These are phyloP conservation scores for Lasiodiplodia theobromae DNA, from an alignment of 2,329 filamentous ascomycete genomes.

Conservation along the genomic window DNA sequence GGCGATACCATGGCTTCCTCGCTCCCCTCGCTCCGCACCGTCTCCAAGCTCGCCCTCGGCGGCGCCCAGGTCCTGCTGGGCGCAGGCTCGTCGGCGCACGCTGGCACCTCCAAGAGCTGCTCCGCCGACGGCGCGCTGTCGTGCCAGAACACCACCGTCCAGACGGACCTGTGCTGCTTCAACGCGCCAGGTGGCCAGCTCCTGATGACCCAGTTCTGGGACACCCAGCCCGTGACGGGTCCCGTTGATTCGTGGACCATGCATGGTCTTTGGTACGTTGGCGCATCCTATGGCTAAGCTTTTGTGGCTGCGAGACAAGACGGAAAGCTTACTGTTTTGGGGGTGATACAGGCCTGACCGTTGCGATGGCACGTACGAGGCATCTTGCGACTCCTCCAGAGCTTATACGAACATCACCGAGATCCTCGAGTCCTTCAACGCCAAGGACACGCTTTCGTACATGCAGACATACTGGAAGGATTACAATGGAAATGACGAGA, in stretches of 20 bases:
- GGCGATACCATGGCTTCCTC: conserved; percentile 37
- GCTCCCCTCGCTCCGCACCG: conserved; percentile 45
- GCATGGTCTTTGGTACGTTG: conserved; percentile 68
- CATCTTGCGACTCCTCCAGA: conserved; percentile 68
- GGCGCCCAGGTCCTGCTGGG: conserved; percentile 44
- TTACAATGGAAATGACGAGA: conserved; percentile 66
- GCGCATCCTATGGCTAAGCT: conserved; percentile 2
- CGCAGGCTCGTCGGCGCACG: conserved; percentile 39
- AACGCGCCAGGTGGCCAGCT: conserved; percentile 75
- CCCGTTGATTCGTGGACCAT: conserved; percentile 65
- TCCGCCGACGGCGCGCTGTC: conserved; percentile 58
- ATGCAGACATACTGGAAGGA: conserved; percentile 79
- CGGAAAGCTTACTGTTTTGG: conserved; percentile 5
- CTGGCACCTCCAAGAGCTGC: conserved; percentile 40
- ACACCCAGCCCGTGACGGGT: conserved; percentile 69
- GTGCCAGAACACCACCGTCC: conserved; percentile 68
- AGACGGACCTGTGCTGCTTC: conserved; percentile 76
- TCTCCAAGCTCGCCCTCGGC: conserved; percentile 46
- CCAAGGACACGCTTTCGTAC: conserved; percentile 65
- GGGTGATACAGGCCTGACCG: conserved; percentile 51
- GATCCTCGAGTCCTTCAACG: conserved; percentile 64
- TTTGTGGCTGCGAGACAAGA: neutral
- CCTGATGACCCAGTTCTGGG: conserved; percentile 81
- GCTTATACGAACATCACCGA: conserved; percentile 70
- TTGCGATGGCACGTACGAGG: conserved; percentile 74